Evolutionary conservation across 2,329 filamentous ascomycete species (phyloP).

Genomic region (Botrytis tulipae): DNA sequence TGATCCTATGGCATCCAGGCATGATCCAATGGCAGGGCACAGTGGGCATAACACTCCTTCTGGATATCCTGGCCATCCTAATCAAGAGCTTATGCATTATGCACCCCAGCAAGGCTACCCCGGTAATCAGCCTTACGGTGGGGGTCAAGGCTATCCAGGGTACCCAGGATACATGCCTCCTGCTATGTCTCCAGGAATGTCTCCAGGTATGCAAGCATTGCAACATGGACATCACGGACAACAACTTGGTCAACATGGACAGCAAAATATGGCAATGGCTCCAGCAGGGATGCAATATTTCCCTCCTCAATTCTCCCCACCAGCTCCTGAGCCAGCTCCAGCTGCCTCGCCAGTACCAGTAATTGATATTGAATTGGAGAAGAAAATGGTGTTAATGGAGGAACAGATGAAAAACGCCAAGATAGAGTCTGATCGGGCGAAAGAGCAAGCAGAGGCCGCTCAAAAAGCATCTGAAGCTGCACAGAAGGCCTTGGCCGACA

Average conservation of each 20-base stretch:
- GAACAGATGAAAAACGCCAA: constrained; percentile 51
- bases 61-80: constrained; percentile 25
- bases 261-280: constrained; percentile 17
- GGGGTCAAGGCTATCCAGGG: constrained; percentile 28
- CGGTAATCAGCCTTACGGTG: constrained; percentile 6
- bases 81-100: constrained; percentile 38
- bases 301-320: constrained; percentile 30
- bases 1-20: constrained; percentile 43
- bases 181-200: constrained; percentile 27
- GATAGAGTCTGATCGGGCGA: constrained; percentile 38
- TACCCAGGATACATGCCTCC: constrained; percentile 29
- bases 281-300: constrained; percentile 28
- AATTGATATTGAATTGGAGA: constrained; percentile 40
- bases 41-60: constrained; percentile 32
- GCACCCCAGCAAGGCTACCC: constrained; percentile 31
- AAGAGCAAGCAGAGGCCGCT: constrained; percentile 42
- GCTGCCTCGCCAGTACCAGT: constrained; percentile 15
- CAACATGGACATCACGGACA: constrained; percentile 10
- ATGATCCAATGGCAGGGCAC: constrained; percentile 42
- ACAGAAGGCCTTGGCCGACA: constrained; percentile 46
- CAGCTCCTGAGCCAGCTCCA: constrained; percentile 29
- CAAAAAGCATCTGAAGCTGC: constrained; percentile 32
- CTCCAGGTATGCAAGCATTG: constrained; percentile 13
- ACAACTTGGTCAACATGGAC: not conserved
- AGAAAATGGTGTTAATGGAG: constrained; percentile 60